phyloP scores from a whole-genome alignment of 768 basidiomycete genomes.

The Erythrobasidium yunnanense region DNA sequence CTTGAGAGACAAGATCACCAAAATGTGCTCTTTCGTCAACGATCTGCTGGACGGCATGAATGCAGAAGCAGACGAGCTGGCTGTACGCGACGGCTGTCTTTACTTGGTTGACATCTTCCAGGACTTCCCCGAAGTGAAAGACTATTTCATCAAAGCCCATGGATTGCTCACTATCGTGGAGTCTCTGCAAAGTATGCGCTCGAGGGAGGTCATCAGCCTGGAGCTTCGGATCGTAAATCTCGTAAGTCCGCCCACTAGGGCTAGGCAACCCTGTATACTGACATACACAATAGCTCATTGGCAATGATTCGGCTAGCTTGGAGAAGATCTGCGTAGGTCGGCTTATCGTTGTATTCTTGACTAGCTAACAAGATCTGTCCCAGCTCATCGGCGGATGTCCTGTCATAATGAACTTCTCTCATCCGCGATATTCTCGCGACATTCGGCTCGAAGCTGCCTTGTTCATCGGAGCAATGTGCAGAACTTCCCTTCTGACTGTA shows the following conservation, averaged over 20 bases:
- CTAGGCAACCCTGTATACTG: background rate
- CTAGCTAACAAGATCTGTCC: slow-evolving; percentile 6
- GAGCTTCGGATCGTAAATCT: slow-evolving; percentile 79
- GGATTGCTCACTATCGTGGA: slow-evolving; percentile 92
- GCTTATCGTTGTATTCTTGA: slow-evolving; percentile 42
- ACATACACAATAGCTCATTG: slow-evolving; percentile 44
- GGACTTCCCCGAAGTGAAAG: slow-evolving; percentile 72
- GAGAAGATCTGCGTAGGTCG: slow-evolving; percentile 93
- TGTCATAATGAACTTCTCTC: slow-evolving; percentile 89
- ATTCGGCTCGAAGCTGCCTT: slow-evolving; percentile 90
- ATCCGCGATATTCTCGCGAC: slow-evolving; percentile 83
- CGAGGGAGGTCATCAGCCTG: slow-evolving; percentile 73
- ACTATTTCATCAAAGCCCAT: slow-evolving; percentile 79
- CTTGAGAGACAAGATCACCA: slow-evolving; percentile 82
- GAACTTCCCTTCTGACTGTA: slow-evolving; percentile 73
- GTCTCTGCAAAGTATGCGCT: slow-evolving; percentile 75
- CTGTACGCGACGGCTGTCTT: slow-evolving; percentile 71
- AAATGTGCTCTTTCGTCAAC: slow-evolving; percentile 67
- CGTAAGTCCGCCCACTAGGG: slow-evolving; percentile 45
- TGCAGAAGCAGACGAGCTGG: slow-evolving; percentile 61
- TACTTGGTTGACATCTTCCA: slow-evolving; percentile 68
- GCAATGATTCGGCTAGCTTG: slow-evolving; percentile 65
- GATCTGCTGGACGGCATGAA: slow-evolving; percentile 79
- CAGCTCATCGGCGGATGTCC: slow-evolving; percentile 63
- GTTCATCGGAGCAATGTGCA: slow-evolving; percentile 82